Evolutionary conservation across 1,284 basidiomycete species (phyloP), one percentile per base, ranked within the genome.

Genomic region (Termitomyces sp.): DNA sequence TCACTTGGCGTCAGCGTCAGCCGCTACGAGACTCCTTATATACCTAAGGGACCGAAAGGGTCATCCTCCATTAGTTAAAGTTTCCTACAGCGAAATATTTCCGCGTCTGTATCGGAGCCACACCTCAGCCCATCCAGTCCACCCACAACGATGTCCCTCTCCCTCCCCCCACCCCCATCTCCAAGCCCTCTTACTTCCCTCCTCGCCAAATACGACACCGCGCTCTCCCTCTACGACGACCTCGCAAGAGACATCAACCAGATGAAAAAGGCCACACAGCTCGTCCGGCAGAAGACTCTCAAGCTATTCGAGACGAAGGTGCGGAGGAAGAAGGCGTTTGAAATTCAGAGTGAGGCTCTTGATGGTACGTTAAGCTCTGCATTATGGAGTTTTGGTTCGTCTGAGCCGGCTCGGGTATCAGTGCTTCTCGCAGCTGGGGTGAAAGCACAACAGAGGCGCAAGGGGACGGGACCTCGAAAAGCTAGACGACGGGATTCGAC

Each of bases 391-490:
- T 15, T 15, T 8, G 19, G 6, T 6, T 39, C 12, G 15, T 34
- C 10, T 44, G 7, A 12, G 6, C 9, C 15, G 7, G 28, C 28
- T 31, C 0, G 15, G 28, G 21, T 13, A 5, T 2, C n/a, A 54
- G 54, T 55, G 13, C n/a, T 58, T 12, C 54, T 58, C 17, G 50
- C 57, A 12, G 54, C 54, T 1, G 57, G 52, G 0, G 51, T 58
- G 2, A 56, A 53, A 30, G 57, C 57, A 13, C 57, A 58, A 43
- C 57, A 50, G 52, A 42, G 55, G 28, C 52, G 57, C 24, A 53
- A 49, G 41, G 54, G 42, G 2, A 43, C 40, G 3, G 54, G 51
- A 0, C 47, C 36, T 13, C 34, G 57, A 21, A 50, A 38, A 41
- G 40, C 47, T n/a, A 50, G 43, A 15, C 48, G 51, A 50, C 39